Conservation (phyloP, 2,329 filamentous ascomycete species). For the Xylariaceae sp. region DNA sequence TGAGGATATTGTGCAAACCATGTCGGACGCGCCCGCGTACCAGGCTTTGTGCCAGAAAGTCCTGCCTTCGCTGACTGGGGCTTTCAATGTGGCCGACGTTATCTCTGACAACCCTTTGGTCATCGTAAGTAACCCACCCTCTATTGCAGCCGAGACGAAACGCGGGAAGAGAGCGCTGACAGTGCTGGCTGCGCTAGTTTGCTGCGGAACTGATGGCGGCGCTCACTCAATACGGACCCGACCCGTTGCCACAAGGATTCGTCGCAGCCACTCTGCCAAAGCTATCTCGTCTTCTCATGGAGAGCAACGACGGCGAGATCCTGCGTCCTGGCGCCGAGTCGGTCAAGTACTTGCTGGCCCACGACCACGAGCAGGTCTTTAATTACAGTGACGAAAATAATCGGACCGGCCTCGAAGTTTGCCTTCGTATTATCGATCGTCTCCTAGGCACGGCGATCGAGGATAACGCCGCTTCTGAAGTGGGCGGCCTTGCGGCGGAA, state of each 20-base stretch:
- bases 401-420: conserved; percentile 80
- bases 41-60: conserved; percentile 77
- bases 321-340: conserved; percentile 80
- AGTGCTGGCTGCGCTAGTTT: conserved; percentile 41
- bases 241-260: conserved; percentile 82
- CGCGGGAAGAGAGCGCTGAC: conserved; percentile 17
- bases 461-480: conserved; percentile 91
- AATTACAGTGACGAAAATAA: conserved; percentile 76
- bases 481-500: conserved; percentile 88
- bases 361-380: conserved; percentile 87
- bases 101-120: conserved; percentile 81
- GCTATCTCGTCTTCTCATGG: conserved; percentile 74
- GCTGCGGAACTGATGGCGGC: conserved; percentile 79
- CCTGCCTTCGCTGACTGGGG: conserved; percentile 78
- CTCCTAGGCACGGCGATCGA: conserved; percentile 79
- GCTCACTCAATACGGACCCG: conserved; percentile 73
- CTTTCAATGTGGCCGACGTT: conserved; percentile 81
- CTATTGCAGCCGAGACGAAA: neutral
- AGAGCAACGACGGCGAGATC: conserved; percentile 79
- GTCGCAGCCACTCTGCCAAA: conserved; percentile 83
- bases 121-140: conserved; percentile 47
- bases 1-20: conserved; percentile 71
- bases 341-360: conserved; percentile 81
- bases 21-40: conserved; percentile 66
- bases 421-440: conserved; percentile 86